Conservation (phyloP, 495 filamentous ascomycete genomes). For the Neurospora hispaniola region DNA sequence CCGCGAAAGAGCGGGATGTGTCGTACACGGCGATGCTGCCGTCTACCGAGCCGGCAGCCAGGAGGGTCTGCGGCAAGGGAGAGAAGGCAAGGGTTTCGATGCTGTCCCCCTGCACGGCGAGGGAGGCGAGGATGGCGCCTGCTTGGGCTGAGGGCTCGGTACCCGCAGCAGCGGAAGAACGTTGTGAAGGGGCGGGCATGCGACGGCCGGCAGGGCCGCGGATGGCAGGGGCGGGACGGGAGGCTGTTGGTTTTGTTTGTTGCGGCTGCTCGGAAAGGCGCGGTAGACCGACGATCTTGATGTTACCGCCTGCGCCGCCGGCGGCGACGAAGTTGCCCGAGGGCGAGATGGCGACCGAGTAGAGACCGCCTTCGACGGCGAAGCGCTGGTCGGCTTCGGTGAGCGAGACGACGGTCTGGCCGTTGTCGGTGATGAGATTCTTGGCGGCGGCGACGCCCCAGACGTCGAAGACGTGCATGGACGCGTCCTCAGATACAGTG, state of each 20-base stretch:
- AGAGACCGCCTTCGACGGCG: slow-evolving; percentile 81
- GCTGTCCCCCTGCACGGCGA: slow-evolving; percentile 59
- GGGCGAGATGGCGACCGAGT: slow-evolving; percentile 72
- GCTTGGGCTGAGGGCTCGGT: slow-evolving; percentile 46
- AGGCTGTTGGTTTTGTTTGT: slow-evolving; percentile 16
- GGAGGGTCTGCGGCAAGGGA: slow-evolving; percentile 48
- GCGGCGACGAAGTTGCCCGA: slow-evolving; percentile 67
- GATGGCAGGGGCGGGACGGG: slow-evolving; percentile 6
- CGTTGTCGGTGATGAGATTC: slow-evolving; percentile 55
- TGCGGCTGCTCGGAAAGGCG: slow-evolving; percentile 44
- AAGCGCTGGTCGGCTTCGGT: slow-evolving; percentile 81
- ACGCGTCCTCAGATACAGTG: slow-evolving; percentile 81
- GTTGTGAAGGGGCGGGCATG: not conserved
- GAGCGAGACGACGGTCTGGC: slow-evolving; percentile 70
- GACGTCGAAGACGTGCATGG: slow-evolving; percentile 86
- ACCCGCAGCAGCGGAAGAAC: slow-evolving; percentile 7
- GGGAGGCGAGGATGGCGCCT: slow-evolving; percentile 63
- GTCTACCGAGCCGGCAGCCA: slow-evolving; percentile 86
- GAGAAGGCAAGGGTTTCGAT: slow-evolving; percentile 78
- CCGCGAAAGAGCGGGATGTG: slow-evolving; percentile 67
- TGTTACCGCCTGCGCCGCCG: slow-evolving; percentile 75
- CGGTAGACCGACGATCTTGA: slow-evolving; percentile 77
- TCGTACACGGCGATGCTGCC: slow-evolving; percentile 86
- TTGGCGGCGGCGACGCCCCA: slow-evolving; percentile 73
- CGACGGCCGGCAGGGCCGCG: slow-evolving; percentile 6